Conservation (phyloP, 371 early-diverging fungal species). For the Mucor plumbeus region DNA sequence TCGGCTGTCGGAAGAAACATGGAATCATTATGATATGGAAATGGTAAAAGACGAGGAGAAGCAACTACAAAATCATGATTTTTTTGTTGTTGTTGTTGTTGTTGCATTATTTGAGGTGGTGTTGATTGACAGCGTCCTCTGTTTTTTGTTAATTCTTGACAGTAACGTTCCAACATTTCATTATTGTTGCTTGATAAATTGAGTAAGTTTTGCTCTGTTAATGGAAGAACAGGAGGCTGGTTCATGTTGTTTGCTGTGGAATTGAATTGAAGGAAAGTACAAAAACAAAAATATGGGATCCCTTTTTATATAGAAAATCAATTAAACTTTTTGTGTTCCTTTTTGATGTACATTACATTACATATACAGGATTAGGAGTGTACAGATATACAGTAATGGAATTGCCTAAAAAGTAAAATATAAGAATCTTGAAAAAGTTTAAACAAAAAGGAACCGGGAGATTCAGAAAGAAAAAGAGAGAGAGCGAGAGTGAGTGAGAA, state of each 20-base stretch:
- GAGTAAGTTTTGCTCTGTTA: constrained; percentile 25
- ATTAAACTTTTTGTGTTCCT: constrained; percentile 5
- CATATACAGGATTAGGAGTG: constrained; percentile 4
- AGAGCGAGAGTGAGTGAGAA: background rate
- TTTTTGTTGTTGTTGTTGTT: background rate
- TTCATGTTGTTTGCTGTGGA: background rate
- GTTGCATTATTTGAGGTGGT: constrained; percentile 1
- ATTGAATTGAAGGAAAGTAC: background rate
- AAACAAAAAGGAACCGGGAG: constrained; percentile 10
- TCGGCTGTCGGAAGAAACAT: constrained; percentile 44
- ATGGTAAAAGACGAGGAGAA: constrained; percentile 37
- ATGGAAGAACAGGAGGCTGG: constrained; percentile 11
- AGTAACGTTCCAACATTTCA: constrained; percentile 21
- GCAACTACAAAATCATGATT: constrained; percentile 28
- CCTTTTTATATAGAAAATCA: constrained; percentile 10
- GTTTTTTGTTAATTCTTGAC: background rate
- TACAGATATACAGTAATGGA: background rate
- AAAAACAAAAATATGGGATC: background rate
- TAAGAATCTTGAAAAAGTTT: constrained; percentile 3
- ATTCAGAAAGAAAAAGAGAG: constrained; percentile 1
- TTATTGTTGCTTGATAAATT: constrained; percentile 13
- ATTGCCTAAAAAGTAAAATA: constrained; percentile 9
- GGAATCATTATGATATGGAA: constrained; percentile 54
- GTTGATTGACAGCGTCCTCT: background rate
- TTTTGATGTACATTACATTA: constrained; percentile 9